Conservation (phyloP, 148 eudicot species). For the Rhododendron griersonianum region DNA sequence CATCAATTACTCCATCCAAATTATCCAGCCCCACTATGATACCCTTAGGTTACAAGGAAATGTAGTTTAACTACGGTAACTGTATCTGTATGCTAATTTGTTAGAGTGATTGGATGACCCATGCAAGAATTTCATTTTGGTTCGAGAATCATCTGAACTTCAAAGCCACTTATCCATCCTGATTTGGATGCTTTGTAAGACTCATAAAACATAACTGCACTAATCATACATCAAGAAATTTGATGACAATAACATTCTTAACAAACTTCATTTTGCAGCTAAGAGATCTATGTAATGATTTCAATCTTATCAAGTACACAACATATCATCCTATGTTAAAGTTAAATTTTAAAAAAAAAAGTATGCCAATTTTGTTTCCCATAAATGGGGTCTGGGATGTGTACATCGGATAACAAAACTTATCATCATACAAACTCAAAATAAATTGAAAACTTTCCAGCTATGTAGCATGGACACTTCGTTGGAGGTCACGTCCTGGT, state of each 20-base stretch:
- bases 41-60: slow-evolving; percentile 44
- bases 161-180: slow-evolving; percentile 2
- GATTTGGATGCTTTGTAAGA: neutral
- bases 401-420: neutral
- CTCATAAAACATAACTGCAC: neutral
- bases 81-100: neutral
- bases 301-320: neutral
- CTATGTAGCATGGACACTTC: neutral
- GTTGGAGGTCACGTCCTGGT: neutral
- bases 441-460: neutral
- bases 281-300: neutral
- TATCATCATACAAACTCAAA: neutral
- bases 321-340: neutral
- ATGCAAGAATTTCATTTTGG: slow-evolving; percentile 2
- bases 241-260: neutral
- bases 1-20: slow-evolving; percentile 65
- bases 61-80: neutral
- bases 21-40: slow-evolving; percentile 87
- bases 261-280: neutral
- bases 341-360: neutral
- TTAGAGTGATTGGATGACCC: neutral
- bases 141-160: neutral
- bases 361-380: neutral
- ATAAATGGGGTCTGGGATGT: neutral
- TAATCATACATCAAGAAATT: neutral